Conservation (phyloP, 768 basidiomycete genomes). For the Daedalea quercina region DNA sequence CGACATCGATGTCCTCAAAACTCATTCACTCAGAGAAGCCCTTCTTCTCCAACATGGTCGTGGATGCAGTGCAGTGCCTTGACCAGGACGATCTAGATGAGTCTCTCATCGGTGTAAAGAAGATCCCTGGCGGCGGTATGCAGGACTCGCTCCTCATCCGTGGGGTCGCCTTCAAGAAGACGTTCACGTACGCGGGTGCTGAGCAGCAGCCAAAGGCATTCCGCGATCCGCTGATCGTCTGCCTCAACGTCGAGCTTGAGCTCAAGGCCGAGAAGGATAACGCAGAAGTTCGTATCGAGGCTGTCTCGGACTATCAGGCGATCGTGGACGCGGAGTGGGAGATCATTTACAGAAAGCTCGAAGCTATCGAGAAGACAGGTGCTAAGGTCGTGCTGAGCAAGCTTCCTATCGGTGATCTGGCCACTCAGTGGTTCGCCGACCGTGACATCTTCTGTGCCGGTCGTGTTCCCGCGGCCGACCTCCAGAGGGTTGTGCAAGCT, state of each 20-base stretch:
- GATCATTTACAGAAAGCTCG: conserved; percentile 96
- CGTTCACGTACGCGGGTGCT: conserved; percentile 97
- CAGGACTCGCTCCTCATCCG: conserved; percentile 87
- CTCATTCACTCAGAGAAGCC: conserved; percentile 98
- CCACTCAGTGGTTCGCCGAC: conserved; percentile 99
- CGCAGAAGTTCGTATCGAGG: conserved; percentile 95
- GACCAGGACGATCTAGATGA: conserved; percentile 95
- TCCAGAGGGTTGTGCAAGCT: conserved; percentile 92
- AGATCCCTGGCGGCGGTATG: conserved; percentile 96
- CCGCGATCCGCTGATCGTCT: conserved; percentile 81
- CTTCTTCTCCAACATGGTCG: conserved; percentile 98
- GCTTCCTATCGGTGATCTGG: conserved; percentile 95
- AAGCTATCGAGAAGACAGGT: conserved; percentile 92
- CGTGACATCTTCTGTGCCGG: conserved; percentile 99
- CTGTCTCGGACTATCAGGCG: conserved; percentile 96
- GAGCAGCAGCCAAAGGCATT: conserved; percentile 98
- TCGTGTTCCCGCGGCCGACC: conserved; percentile 83
- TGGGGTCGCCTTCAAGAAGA: conserved; percentile 99
- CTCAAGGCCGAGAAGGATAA: conserved; percentile 99
- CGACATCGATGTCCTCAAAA: conserved; percentile 99
- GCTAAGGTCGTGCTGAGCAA: conserved; percentile 98
- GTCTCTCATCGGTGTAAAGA: conserved; percentile 94
- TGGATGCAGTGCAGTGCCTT: conserved; percentile 89
- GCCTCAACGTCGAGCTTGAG: conserved; percentile 96
- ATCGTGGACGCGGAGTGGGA: conserved; percentile 99